Base-by-base conservation (phyloP, 768 basidiomycete genomes). In the Boletus vinaceobasis region DNA sequence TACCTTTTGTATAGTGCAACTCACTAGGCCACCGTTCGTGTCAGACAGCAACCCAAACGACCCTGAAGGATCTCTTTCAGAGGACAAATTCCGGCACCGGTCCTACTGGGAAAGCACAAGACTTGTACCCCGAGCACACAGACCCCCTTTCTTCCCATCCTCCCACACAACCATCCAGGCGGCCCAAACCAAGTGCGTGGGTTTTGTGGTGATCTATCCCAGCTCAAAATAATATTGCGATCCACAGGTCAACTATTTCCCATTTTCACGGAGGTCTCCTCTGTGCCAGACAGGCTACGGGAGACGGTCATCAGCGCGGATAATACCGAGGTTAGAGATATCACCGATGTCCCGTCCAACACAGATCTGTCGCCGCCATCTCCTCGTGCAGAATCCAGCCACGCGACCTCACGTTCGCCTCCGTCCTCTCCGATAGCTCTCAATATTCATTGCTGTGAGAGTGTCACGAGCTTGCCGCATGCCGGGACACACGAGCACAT, bases 41-140 rank as follows among this genome's bases (percentile, higher is more conserved):
- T 29, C 45, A 63, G 65, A 31, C 59, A 29, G 29, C 56, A 13
- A 56, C 50, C 35, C 71, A 74, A 39, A 65, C 60, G 47, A 71
- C 69, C 19, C 60, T 74, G 7, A 58, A 57, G 36, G 60, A 62
- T 21, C 63, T 56, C 57, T 65, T 70, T 51, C 64, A 51, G 58
- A 64, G 36, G 52, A 60, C 53, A 3, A 48, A 60, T 26, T 19
- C 57, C 2, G 27, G 47, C 0, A 19, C 5, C 1, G 27, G 38
- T 4, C 17, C 45, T 31, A 8, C 38, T 3, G 48, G 1, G 26
- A 50, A 53, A 27, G 32, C 15, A 32, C 56, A 56, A n/a, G 55
- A 49, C 15, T 15, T 21, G 44, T 36, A 39, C 10, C 5, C 13
- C 31, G 49, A 57, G 39, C 31, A 45, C n/a, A 31, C 39, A 14